Conservation (phyloP, 192 early-diverging fungal species). For the Thoreauomyces humboldtii region DNA sequence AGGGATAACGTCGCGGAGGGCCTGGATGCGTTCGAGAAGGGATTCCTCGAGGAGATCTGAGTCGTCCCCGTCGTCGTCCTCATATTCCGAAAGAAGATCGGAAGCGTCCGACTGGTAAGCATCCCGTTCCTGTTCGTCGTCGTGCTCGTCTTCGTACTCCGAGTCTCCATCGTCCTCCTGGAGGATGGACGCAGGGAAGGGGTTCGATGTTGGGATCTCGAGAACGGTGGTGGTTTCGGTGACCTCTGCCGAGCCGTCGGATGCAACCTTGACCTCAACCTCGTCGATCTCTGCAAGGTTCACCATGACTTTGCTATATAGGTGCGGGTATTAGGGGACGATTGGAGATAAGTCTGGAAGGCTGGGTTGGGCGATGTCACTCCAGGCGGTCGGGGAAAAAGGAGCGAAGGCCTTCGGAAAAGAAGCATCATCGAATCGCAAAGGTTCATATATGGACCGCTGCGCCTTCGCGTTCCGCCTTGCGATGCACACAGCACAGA, state of each 20-base stretch:
- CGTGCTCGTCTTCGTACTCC: slow-evolving; percentile 35
- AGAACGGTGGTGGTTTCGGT: neutral
- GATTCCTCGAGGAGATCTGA: slow-evolving; percentile 78
- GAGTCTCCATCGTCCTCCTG: slow-evolving; percentile 42
- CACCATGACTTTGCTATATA: no score
- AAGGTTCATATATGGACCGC: no score
- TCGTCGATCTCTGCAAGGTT: slow-evolving; percentile 27
- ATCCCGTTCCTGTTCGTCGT: slow-evolving; percentile 29
- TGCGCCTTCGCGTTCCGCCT: no score
- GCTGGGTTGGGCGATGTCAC: no score
- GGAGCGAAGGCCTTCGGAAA: no score
- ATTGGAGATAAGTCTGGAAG: no score
- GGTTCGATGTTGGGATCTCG: neutral
- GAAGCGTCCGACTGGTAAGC: neutral
- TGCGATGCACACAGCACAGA: no score
- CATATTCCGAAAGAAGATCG: slow-evolving; percentile 38
- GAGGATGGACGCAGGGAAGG: neutral
- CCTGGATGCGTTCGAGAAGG: slow-evolving; percentile 74
- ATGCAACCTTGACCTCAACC: slow-evolving; percentile 1
- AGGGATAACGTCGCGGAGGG: slow-evolving; percentile 87
- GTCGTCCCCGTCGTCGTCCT: slow-evolving; percentile 64
- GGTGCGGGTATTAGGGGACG: no score
- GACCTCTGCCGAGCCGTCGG: neutral
- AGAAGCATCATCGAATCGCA: no score
- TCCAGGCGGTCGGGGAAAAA: no score